Base-by-base conservation (phyloP, 805 yeast genomes). In the Metschnikowia koreensis region DNA sequence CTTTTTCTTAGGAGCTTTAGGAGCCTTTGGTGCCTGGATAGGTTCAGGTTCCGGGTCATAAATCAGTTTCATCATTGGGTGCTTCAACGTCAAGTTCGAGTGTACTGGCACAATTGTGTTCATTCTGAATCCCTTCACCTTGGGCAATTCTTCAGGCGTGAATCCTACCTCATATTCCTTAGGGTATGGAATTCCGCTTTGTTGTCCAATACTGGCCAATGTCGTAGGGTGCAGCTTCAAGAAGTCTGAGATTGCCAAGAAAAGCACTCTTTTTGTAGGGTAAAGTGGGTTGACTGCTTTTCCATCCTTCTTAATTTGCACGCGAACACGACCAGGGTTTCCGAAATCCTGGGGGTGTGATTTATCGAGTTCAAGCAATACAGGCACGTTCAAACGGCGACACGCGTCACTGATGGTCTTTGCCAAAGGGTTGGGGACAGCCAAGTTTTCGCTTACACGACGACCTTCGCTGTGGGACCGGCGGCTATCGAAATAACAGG, bases 301-400 rank as follows among this genome's bases (percentile, higher is more conserved):
- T 11, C 62, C 62, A n/a, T 60, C 59, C 46, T 67, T 69, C 61
- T 83, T 86, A 39, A 89, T 58, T 42, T 83, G 73, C 22, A 91
- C 86, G 59, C 96, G 81, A 36, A 94, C 92, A 62, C 98, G 80
- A n/a, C 99, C 99, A 5, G 97, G 96, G 65, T 93, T 93, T 58
- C 98, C 96, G 80, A 86, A 94, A 70, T 93, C 98, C 68, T 92
- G 96, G 11, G 98, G 98, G 70, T 93, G 99, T 1, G 87, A 69
- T 71, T 91, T 94, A 53, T 87, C 89, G 54, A 93, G 83, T 69
- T 89, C 94, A 52, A 84, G 75, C 41, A 86, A 74, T 2, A 75
- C 72, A 2, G 76, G 76, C 39, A 75, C 54, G 29, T 64, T 59
- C 48, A 73, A 58, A n/a, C 50, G 52, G 31, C 75, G 64, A 77